Base-by-base conservation (phyloP, 2,329 filamentous ascomycete genomes). In the Talaromyces marneffei region DNA sequence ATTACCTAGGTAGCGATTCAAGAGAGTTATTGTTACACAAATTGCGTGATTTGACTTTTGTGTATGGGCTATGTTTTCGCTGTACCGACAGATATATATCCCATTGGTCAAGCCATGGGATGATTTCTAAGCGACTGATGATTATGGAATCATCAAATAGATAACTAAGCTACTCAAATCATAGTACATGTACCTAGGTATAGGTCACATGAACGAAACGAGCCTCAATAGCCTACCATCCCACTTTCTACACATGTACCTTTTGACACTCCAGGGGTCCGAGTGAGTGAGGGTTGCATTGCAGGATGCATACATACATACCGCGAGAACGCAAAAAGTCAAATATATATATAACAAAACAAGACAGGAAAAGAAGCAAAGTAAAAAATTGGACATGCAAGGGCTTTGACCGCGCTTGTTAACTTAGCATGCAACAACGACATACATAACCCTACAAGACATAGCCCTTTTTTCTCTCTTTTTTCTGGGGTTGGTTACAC, bases 201-300 rank as follows among this genome's bases (percentile, higher is more conserved):
- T 48, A 27, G 29, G 10, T 35, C 48, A 52, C 48, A 52, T 52
- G n/a, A 18, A 29, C 31, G 18, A 33, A 12, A 10, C 14, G 48
- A 52, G 29, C 29, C 48, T 16, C 48, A 33, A 23, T 9, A 31
- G n/a, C 20, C 9, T 33, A 52, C 27, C 7, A 23, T 23, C n/a
- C 14, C 16, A 8, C 10, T 44, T 12, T 12, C 29, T 52, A n/a
- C 29, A 35, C 18, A 52, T 33, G 18, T 48, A n/a, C 23, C 14
- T 16, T n/a, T 48, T n/a, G 18, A 52, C 29, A 52, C 29, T 14
- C 27, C 48, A 33, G 48, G 46, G 48, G 48, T 52, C 48, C n/a
- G 48, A 52, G 48, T 52, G 16, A 52, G 29, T 18, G 29, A 52
- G 48, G 42, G 48, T 52, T 52, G 48, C 48, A 52, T 52, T 52